Evolutionary conservation across 2,329 filamentous ascomycete genomes (phyloP).

Genomic region (Podosphaera aphanis): DNA sequence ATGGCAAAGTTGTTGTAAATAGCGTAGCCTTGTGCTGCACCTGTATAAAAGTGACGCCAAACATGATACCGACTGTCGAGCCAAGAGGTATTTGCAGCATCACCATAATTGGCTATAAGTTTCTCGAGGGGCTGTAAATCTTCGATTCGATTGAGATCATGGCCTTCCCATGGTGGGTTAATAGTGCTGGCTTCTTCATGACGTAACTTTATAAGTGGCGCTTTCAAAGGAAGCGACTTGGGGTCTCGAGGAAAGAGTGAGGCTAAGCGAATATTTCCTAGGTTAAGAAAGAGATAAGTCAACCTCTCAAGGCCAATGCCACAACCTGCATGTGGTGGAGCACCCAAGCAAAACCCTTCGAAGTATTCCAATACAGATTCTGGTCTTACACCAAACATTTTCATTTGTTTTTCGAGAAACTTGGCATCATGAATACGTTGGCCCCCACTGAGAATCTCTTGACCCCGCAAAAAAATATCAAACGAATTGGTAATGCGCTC

Average conservation of each 20-base stretch:
- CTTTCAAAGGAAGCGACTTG: constrained; percentile 53
- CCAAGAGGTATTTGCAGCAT: constrained; percentile 86
- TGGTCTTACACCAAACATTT: constrained; percentile 48
- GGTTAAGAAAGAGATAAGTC: constrained; percentile 60
- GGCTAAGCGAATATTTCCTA: constrained; percentile 75
- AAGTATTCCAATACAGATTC: constrained; percentile 80
- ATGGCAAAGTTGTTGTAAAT: constrained; percentile 56
- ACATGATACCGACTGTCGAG: constrained; percentile 70
- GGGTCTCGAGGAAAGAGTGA: constrained; percentile 76
- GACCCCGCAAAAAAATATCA: constrained; percentile 80
- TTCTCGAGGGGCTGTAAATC: constrained; percentile 50
- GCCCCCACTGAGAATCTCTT: constrained; percentile 78
- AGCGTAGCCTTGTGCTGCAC: constrained; percentile 69
- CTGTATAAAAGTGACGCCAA: constrained; percentile 59
- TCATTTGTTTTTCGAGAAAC: constrained; percentile 57
- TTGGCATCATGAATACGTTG: constrained; percentile 72
- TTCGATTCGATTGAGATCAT: constrained; percentile 6
- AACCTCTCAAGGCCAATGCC: constrained; percentile 80
- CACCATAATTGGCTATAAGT: constrained; percentile 84
- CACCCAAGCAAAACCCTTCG: constrained; percentile 67
- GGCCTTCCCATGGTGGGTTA: constrained; percentile 35
- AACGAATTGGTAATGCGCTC: constrained; percentile 67
- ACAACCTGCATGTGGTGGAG: constrained; percentile 71
- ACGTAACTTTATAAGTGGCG: constrained; percentile 39
- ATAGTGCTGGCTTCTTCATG: constrained; percentile 75